Percentiles rank a stretch among this genome's conserved stretches.
phyloP scores from a whole-genome alignment of 2,329 filamentous ascomycete species.

The Ascochyta clinopodiicola region DNA sequence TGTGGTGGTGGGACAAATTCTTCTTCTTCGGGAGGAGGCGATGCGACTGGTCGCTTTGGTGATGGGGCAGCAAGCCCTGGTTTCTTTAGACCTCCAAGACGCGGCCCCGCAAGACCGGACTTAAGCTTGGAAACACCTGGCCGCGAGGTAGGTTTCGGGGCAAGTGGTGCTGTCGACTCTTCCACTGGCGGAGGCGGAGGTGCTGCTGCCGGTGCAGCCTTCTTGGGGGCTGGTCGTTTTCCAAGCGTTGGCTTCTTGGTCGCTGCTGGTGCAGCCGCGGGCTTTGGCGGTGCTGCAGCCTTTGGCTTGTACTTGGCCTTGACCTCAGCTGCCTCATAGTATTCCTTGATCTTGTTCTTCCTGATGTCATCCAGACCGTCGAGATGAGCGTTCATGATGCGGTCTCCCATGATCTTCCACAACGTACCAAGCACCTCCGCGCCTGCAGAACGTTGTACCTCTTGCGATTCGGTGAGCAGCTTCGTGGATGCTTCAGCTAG shows the following conservation, averaged over 20 bases:
- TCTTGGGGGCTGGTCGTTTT: constrained; percentile 62
- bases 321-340: constrained; percentile 79
- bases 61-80: constrained; percentile 49
- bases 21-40: constrained; percentile 55
- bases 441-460: constrained; percentile 83
- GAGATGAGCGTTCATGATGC: constrained; percentile 90
- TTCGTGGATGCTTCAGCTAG: constrained; percentile 93
- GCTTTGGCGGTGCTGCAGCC: constrained; percentile 65
- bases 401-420: constrained; percentile 98
- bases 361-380: constrained; percentile 94
- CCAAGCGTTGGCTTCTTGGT: constrained; percentile 49
- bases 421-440: constrained; percentile 91
- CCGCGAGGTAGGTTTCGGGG: constrained; percentile 65
- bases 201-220: constrained; percentile 52
- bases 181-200: constrained; percentile 50
- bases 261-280: constrained; percentile 58
- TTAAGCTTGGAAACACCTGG: constrained; percentile 52
- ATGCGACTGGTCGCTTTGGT: constrained; percentile 52
- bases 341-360: constrained; percentile 96
- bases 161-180: constrained; percentile 60
- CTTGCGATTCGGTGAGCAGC: constrained; percentile 85
- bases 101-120: constrained; percentile 45
- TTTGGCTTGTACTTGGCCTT: constrained; percentile 94
- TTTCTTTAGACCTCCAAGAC: constrained; percentile 52
- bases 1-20: constrained; percentile 54